Base-by-base conservation (phyloP, 108 stramenopile genomes). In the Cyclotella kingstonii region DNA sequence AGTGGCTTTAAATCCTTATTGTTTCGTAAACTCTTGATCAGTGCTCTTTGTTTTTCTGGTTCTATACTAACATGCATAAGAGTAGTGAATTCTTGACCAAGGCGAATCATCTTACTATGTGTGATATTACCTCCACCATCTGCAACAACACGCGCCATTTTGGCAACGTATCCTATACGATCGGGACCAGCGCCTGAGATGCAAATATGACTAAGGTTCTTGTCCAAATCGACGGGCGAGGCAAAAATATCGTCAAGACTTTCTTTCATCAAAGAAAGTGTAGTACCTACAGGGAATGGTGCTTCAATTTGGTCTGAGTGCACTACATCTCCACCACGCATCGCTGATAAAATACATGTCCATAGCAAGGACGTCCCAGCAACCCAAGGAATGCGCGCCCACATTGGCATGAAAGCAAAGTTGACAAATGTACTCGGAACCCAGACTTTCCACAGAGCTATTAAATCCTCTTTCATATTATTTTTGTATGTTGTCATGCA, bases 351-450 rank as follows among this genome's bases (percentile, higher is more conserved):
- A 22, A 95, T 84, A 48, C 76, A 76, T 5, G 90, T 95, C 93
- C 93, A 95, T 7, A 91, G 33, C 27, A 91, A 45, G 3, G 87
- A 89, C 3, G 86, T 85, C n/a, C 70, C 80, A 0, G 93, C 93
- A 11, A 85, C 87, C 68, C 75, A 86, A 19, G 90, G 90, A 65
- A 95, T 86, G 36, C 93, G 80, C 11, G 73, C 63, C 72, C 86
- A 87, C 90, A 95, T 91, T 21, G 93, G 93, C 87, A 88, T 89
- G 63, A 95, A 95, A n/a, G 86, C 81, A 85, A 95, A 95, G 56
- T 95, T 95, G 26, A 90, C 21, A 5, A 86, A 36, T 22, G 86
- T 91, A 17, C 76, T 73, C 6, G 93, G 93, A 5, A 95, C 84
- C 93, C 93, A 95, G 21, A 95, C 68, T 44, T 87, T 90, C 89